A percentile compares a stretch with the other conserved stretches of the same genome.
These are phyloP conservation scores for Phytophthora aleatoria DNA, from an alignment of 352 stramenopile species.

Conservation along the genomic window DNA sequence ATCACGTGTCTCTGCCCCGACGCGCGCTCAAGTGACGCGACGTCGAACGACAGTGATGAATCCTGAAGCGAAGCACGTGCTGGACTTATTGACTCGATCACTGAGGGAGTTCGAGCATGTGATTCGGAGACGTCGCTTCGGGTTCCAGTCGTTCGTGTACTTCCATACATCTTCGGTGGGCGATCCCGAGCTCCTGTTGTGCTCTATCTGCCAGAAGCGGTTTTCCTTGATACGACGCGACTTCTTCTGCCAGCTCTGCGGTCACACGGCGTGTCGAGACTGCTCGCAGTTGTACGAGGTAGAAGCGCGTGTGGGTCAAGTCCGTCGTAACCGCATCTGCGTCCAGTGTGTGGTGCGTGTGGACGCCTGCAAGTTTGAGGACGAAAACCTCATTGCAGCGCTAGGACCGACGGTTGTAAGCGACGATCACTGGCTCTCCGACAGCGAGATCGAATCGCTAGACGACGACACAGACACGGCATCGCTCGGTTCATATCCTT, in stretches of 20 bases:
- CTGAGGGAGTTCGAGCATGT: conserved; percentile 57
- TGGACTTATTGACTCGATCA: conserved; percentile 50
- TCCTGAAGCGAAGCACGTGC: conserved; percentile 54
- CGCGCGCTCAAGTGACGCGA: conserved; percentile 25
- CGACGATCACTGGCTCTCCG: conserved; percentile 38
- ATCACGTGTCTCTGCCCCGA: conserved; percentile 7
- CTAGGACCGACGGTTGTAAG: conserved; percentile 46
- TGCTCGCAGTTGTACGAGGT: conserved; percentile 59
- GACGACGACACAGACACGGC: conserved; percentile 29
- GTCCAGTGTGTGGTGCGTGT: conserved; percentile 55
- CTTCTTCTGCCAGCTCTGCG: conserved; percentile 57
- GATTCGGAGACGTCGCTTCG: conserved; percentile 61
- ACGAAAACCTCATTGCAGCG: conserved; percentile 50
- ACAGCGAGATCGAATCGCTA: conserved; percentile 27
- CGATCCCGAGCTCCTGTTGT: conserved; percentile 25
- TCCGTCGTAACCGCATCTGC: conserved; percentile 51
- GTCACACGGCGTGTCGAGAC: conserved; percentile 46
- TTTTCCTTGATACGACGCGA: conserved; percentile 51
- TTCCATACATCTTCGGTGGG: conserved; percentile 29
- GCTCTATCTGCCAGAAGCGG: conserved; percentile 43
- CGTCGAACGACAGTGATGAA: conserved; percentile 52
- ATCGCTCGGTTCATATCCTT: conserved; percentile 11
- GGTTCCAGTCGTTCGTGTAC: conserved; percentile 67
- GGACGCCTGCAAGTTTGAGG: conserved; percentile 54
- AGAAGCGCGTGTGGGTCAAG: conserved; percentile 42